phyloP scores from a whole-genome alignment of 805 yeast genomes.

The Starmerella vaccinii region DNA sequence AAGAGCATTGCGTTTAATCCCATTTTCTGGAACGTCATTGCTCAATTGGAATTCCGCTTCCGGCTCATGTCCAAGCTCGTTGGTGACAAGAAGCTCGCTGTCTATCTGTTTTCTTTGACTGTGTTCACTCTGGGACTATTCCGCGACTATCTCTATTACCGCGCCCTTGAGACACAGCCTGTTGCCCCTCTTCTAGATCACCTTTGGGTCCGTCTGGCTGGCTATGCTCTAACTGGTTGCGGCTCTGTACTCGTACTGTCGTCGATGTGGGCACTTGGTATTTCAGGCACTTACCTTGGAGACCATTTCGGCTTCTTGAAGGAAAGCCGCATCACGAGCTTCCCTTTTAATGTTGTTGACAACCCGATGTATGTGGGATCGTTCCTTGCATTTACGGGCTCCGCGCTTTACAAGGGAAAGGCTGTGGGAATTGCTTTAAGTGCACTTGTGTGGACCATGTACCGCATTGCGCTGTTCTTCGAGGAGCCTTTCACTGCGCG shows the following conservation, averaged over 20 bases:
- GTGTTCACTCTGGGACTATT: slow-evolving; percentile 78
- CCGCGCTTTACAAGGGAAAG: slow-evolving; percentile 77
- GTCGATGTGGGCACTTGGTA: slow-evolving; percentile 87
- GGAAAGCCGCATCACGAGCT: slow-evolving; percentile 78
- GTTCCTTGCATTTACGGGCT: slow-evolving; percentile 77
- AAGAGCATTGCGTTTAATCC: slow-evolving; percentile 72
- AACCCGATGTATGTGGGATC: slow-evolving; percentile 98
- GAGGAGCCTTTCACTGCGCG: slow-evolving; percentile 95
- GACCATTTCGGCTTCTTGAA: slow-evolving; percentile 95
- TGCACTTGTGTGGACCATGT: slow-evolving; percentile 66
- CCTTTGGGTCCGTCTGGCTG: slow-evolving; percentile 39
- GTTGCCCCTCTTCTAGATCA: slow-evolving; percentile 43
- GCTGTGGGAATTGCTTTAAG: slow-evolving; percentile 78
- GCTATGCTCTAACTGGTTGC: slow-evolving; percentile 43
- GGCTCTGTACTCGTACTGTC: slow-evolving; percentile 75
- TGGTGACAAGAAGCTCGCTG: slow-evolving; percentile 53
- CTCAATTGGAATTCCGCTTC: slow-evolving; percentile 73
- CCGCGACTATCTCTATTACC: slow-evolving; percentile 63
- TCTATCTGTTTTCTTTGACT: slow-evolving; percentile 69
- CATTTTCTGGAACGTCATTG: slow-evolving; percentile 87
- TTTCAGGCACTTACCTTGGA: slow-evolving; percentile 93
- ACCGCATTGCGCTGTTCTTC: slow-evolving; percentile 68
- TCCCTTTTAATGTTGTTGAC: slow-evolving; percentile 83
- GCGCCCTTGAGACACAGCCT: slow-evolving; percentile 64
- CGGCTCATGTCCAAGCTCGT: slow-evolving; percentile 65